These are phyloP conservation scores for Cystobasidium tubakii DNA, from an alignment of 768 basidiomycete species.

Conservation along the genomic window DNA sequence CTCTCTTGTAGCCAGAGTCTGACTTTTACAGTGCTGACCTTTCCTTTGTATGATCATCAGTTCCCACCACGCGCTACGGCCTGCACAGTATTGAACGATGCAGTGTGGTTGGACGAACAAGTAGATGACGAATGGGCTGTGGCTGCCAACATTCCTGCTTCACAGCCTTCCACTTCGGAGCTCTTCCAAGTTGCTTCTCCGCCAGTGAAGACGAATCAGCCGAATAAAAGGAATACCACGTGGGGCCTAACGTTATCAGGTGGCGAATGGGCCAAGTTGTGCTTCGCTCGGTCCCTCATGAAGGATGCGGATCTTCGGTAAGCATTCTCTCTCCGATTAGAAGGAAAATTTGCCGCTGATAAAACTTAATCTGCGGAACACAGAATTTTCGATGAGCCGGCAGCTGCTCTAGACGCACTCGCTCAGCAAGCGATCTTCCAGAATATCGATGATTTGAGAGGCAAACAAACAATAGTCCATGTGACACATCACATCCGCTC, in stretches of 20 bases:
- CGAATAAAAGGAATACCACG: not conserved
- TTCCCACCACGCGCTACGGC: not conserved
- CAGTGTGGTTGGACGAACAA: not conserved
- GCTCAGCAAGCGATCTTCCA: not conserved
- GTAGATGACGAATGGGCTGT: not conserved
- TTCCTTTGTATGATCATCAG: too few relatives aligned
- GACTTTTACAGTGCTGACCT: not conserved
- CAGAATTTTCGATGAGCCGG: conserved; percentile 9
- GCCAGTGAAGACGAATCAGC: not conserved
- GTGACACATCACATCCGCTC: conserved; percentile 9
- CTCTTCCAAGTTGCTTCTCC: too few relatives aligned
- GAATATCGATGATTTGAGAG: not conserved
- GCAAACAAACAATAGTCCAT: not conserved
- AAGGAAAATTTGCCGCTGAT: too few relatives aligned
- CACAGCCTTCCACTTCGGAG: too few relatives aligned
- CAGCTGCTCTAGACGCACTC: not conserved
- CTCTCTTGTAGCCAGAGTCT: not conserved
- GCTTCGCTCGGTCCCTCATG: conserved; percentile 8
- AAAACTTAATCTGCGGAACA: too few relatives aligned
- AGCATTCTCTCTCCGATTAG: not conserved
- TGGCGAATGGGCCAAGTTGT: conserved; percentile 3
- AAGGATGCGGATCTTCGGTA: conserved; percentile 17
- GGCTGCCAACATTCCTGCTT: not conserved
- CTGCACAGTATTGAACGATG: not conserved
- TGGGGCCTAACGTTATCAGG: not conserved